Evolutionary conservation across 768 basidiomycete species (phyloP).

Genomic region (Kwoniella shandongensis): DNA sequence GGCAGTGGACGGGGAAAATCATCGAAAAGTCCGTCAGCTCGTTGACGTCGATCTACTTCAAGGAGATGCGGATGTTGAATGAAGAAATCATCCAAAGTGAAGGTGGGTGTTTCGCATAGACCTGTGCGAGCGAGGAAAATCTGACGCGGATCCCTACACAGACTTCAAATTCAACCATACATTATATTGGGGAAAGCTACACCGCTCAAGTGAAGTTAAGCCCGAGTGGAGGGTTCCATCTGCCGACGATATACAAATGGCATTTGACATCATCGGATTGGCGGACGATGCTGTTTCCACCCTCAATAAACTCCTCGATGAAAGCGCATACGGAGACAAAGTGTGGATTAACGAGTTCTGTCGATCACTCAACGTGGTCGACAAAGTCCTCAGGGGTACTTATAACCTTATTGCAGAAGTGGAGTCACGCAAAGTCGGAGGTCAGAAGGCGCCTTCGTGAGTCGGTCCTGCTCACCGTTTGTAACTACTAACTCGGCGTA

Average conservation of each 20-base stretch:
- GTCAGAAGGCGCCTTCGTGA: slow-evolving; percentile 56
- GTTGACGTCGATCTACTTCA: slow-evolving; percentile 74
- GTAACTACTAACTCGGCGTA: neutral
- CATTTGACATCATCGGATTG: slow-evolving; percentile 67
- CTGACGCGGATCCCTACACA: slow-evolving; percentile 47
- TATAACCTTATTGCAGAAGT: slow-evolving; percentile 44
- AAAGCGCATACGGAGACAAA: slow-evolving; percentile 62
- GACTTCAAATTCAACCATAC: slow-evolving; percentile 72
- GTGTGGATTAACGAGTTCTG: slow-evolving; percentile 88
- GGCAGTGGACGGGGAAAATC: slow-evolving; percentile 75
- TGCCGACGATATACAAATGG: slow-evolving; percentile 70
- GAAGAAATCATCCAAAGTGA: slow-evolving; percentile 70
- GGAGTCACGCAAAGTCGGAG: slow-evolving; percentile 57
- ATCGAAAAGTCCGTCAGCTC: slow-evolving; percentile 71
- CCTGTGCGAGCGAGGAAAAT: neutral
- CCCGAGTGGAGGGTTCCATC: slow-evolving; percentile 83
- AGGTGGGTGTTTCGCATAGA: slow-evolving; percentile 56
- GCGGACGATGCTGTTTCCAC: slow-evolving; percentile 59
- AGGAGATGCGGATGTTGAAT: slow-evolving; percentile 79
- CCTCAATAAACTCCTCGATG: slow-evolving; percentile 63
- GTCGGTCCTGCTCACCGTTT: slow-evolving; percentile 11
- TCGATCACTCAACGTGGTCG: slow-evolving; percentile 70
- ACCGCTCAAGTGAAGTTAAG: slow-evolving; percentile 67
- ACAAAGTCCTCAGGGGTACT: slow-evolving; percentile 72
- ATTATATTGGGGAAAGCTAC: slow-evolving; percentile 76